Conservation (phyloP, 78 protist genomes). For the Andalucia godoyi region DNA sequence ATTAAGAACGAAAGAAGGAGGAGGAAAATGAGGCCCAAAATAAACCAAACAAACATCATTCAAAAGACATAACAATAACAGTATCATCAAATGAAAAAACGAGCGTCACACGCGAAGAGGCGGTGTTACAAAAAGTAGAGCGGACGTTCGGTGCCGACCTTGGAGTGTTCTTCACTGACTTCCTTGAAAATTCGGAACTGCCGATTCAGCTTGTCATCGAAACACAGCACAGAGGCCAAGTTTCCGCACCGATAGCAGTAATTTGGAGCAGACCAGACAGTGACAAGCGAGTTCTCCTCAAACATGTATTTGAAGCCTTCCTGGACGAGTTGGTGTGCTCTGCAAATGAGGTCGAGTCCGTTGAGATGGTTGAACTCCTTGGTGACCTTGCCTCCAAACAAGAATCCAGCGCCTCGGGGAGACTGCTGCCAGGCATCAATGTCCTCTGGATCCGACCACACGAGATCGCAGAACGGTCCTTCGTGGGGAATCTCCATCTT, state of each 20-base stretch:
- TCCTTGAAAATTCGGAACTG: constrained; percentile 58
- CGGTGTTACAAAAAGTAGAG: too few species aligned
- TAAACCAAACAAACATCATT: too few species aligned
- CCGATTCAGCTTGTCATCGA: constrained; percentile 55
- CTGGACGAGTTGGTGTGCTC: constrained; percentile 95
- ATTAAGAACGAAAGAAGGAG: too few species aligned
- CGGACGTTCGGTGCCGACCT: too few species aligned
- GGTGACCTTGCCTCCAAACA: constrained; percentile 80
- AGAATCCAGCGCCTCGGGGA: constrained; percentile 92
- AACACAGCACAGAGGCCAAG: constrained; percentile 76
- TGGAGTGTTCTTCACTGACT: too few species aligned
- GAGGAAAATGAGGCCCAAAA: too few species aligned
- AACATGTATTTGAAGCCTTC: constrained; percentile 94
- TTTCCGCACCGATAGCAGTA: constrained; percentile 95
- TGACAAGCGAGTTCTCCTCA: constrained; percentile 60
- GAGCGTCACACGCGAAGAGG: too few species aligned
- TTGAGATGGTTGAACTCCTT: constrained; percentile 82
- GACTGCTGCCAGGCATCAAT: constrained; percentile 81
- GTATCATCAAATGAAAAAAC: too few species aligned
- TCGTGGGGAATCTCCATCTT: constrained; percentile 90
- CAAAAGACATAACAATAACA: too few species aligned
- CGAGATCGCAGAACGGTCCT: constrained; percentile 89
- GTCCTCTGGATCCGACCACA: constrained; percentile 98
- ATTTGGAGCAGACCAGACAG: constrained; percentile 98
- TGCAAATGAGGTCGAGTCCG: constrained; percentile 51